Evolutionary conservation across 2,329 filamentous ascomycete genomes (phyloP), one percentile per base, ranked within the genome.

Genomic region (Trichoderma sp.): DNA sequence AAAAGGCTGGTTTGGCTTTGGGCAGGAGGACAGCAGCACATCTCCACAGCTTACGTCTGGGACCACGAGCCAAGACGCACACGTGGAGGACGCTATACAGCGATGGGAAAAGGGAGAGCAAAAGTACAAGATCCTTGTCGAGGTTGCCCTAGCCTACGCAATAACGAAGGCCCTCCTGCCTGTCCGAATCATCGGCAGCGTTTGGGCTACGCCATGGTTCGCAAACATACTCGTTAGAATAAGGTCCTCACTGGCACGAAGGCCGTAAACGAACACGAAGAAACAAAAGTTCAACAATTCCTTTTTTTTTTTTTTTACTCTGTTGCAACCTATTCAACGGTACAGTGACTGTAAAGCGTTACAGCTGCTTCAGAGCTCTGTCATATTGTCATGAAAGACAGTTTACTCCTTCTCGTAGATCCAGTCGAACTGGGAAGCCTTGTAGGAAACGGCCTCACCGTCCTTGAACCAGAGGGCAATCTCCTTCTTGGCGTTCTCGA

Each of bases 401-500:
- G 75, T 78, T 81, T 86, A 87, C 75, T 86, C 78, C 89, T 97
- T 95, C 93, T 99, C 96, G 88, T 98, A 98, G 88, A 98, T 88
- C 96, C 96, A 98, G 88, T 93, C 90, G 86, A 92, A 89, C 86
- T 93, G 89, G 82, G 93, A 88, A 78, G 88, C 87, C 90, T 96
- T 95, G 90, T 93, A 98, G 86, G 82, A 88, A 85, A 94, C 85
- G 81, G 97, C 83, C 85, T 98, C 96, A 78, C 90, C 91, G 78
- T 93, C 87, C 86, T 92, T 91, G 93, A 99, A 99, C 96, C 96
- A 99, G 83, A 98, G 91, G 81, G 92, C 92, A 83, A 99, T 99
- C 90, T 99, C 96, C 93, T 98, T 98, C 92, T 98, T 90, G 86
- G 96, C 96, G 88, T 90, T 97, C 91, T 99, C 96, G 85, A 99